Evolutionary conservation across 2,329 filamentous ascomycete genomes (phyloP).

Genomic region (Penicillium sp.): DNA sequence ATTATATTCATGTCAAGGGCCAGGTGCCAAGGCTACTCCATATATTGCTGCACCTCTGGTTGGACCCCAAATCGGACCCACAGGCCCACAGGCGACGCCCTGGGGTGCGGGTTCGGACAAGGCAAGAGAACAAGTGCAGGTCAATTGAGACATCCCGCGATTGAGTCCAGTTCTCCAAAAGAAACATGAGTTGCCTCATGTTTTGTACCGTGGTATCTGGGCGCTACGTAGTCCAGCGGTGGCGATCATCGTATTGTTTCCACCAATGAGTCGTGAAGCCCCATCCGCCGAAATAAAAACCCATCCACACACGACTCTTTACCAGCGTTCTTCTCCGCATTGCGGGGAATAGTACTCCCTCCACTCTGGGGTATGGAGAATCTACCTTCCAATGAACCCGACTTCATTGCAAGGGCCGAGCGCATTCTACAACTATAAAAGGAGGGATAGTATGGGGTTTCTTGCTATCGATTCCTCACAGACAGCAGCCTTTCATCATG

Average conservation of each 20-base stretch:
- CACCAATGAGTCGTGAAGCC: constrained; percentile 5
- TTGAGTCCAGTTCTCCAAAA: background rate
- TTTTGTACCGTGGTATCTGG: background rate
- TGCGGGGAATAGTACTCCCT: constrained; percentile 6
- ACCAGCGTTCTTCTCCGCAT: constrained; percentile 3
- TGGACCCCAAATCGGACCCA: background rate
- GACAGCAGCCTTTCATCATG: background rate
- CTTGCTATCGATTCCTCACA: background rate
- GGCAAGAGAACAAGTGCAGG: background rate
- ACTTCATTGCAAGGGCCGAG: background rate
- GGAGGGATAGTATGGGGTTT: background rate
- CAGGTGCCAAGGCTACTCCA: background rate
- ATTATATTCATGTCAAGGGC: background rate
- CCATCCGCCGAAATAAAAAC: constrained; percentile 10
- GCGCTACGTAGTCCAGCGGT: background rate
- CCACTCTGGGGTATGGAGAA: constrained; percentile 3
- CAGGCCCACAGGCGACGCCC: background rate
- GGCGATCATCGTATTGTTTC: constrained; percentile 1
- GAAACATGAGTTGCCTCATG: background rate
- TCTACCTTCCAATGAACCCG: background rate
- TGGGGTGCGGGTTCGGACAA: background rate
- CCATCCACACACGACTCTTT: constrained; percentile 5
- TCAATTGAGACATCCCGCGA: background rate
- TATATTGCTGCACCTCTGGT: background rate
- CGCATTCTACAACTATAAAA: constrained; percentile 1